These are phyloP conservation scores for Phytophthora meadii DNA, from an alignment of 352 stramenopile genomes.

Conservation along the genomic window DNA sequence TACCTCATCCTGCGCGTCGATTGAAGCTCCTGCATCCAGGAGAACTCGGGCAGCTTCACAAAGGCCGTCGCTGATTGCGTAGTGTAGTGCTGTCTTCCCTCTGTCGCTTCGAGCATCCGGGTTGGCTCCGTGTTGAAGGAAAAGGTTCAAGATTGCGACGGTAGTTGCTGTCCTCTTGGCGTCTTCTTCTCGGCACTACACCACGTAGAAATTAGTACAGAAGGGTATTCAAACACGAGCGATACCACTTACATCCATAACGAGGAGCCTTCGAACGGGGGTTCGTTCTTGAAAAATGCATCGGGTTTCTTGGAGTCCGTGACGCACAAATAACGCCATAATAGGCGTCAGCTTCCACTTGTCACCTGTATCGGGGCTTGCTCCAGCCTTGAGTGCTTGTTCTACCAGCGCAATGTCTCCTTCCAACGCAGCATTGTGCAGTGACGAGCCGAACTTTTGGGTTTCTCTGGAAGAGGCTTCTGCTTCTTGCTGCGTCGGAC, in stretches of 20 bases:
- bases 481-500: background rate
- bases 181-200: constrained; percentile 31
- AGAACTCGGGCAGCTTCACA: constrained; percentile 31
- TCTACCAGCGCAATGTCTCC: constrained; percentile 12
- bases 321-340: constrained; percentile 30
- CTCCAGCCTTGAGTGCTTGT: constrained; percentile 21
- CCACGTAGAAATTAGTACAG: background rate
- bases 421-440: constrained; percentile 22
- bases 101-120: constrained; percentile 24
- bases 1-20: constrained; percentile 30
- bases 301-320: constrained; percentile 26
- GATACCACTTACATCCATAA: constrained; percentile 33
- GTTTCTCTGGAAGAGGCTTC: background rate
- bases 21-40: constrained; percentile 15
- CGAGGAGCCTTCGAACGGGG: constrained; percentile 27
- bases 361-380: constrained; percentile 27
- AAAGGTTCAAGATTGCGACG: constrained; percentile 8
- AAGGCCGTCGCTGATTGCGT: constrained; percentile 21
- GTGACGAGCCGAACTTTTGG: constrained; percentile 5
- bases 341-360: constrained; percentile 24
- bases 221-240: background rate
- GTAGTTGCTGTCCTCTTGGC: background rate
- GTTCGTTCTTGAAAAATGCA: constrained; percentile 25
- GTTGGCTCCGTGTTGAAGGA: constrained; percentile 14
- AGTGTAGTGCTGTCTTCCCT: constrained; percentile 30